phyloP scores from a whole-genome alignment of 495 filamentous ascomycete genomes.

The Penicillium tannophilum region DNA sequence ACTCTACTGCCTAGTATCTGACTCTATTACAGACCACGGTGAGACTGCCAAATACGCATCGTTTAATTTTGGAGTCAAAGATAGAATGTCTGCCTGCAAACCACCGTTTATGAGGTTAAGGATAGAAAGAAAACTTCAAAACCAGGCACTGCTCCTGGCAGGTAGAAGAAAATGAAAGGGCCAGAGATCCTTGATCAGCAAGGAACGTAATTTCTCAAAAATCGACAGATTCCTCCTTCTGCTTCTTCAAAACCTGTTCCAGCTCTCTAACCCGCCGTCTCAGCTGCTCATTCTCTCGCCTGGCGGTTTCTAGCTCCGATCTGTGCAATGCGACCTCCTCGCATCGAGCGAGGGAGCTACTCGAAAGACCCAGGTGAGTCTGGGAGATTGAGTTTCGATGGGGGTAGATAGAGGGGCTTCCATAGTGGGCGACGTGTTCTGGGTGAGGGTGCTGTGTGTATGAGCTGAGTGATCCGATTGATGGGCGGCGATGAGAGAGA shows the following conservation, averaged over 20 bases:
- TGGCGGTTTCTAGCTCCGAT: slow-evolving; percentile 70
- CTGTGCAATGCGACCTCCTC: slow-evolving; percentile 72
- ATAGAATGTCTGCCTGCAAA: slow-evolving; percentile 5
- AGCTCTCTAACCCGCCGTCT: slow-evolving; percentile 73
- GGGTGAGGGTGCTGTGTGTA: slow-evolving; percentile 34
- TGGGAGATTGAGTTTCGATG: slow-evolving; percentile 37
- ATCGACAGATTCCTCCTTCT: slow-evolving; percentile 14
- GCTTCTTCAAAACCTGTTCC: slow-evolving; percentile 51
- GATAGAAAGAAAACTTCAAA: neutral
- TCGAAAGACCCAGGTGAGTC: slow-evolving; percentile 29
- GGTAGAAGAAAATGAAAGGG: neutral
- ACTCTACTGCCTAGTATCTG: neutral
- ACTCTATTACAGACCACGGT: no score
- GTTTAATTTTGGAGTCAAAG: neutral
- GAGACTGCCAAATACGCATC: neutral
- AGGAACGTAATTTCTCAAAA: neutral
- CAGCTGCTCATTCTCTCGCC: slow-evolving; percentile 78
- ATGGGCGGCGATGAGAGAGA: slow-evolving; percentile 45
- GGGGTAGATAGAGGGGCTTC: slow-evolving; percentile 29
- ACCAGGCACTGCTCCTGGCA: slow-evolving; percentile 2
- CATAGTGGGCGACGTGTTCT: slow-evolving; percentile 31
- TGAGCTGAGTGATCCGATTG: slow-evolving; percentile 39
- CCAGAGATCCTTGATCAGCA: neutral
- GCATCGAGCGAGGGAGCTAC: slow-evolving; percentile 46
- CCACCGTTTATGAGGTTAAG: neutral